Base-by-base conservation (phyloP, 1,284 basidiomycete species). In the Taiwanofungus camphoratus region DNA sequence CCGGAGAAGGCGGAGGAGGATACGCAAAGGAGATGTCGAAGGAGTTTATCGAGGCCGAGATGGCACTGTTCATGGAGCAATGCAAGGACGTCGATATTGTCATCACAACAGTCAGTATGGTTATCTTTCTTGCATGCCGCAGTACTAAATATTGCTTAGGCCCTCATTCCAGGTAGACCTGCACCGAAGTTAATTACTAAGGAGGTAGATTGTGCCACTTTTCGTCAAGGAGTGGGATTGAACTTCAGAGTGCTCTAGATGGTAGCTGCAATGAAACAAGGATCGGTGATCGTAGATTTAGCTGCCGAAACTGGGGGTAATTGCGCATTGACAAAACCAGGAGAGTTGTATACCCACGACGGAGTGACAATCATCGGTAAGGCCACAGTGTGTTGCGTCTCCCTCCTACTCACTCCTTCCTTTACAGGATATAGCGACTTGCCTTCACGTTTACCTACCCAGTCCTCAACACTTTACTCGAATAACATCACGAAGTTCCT, bases 21-120 rank as follows among this genome's bases (percentile, higher is more conserved):
- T 92, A 92, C 56, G 88, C 87, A n/a, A 92, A 91, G 64, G 79
- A 82, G 52, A 91, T 92, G 88, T 87, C 84, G 33, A 88, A 90
- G 67, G 87, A 89, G 60, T 92, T 91, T 60, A 80, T 90, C 48
- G 87, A 82, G 41, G 88, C 88, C 9, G 89, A 92, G 62, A 91
- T 92, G 89, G 79, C 82, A 0, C 72, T 92, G 31, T 92, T 92
- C 67, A 73, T 84, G 75, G 78, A 84, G 58, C 88, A 92, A 62
- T 84, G 81, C 62, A 84, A 81, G 59, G 88, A 91, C 21, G 89
- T 91, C 11, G 89, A 92, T 56, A 91, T 92, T 46, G 74, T 92
- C 46, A 77, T 92, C 52, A 91, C 89, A 30, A 92, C 88, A 41
- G 85, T 85, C 52, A 42, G 74, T 54, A 22, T 29, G n/a, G 38